phyloP scores from a whole-genome alignment of 208 protist species.

The Blastocrithidia nonstop region DNA sequence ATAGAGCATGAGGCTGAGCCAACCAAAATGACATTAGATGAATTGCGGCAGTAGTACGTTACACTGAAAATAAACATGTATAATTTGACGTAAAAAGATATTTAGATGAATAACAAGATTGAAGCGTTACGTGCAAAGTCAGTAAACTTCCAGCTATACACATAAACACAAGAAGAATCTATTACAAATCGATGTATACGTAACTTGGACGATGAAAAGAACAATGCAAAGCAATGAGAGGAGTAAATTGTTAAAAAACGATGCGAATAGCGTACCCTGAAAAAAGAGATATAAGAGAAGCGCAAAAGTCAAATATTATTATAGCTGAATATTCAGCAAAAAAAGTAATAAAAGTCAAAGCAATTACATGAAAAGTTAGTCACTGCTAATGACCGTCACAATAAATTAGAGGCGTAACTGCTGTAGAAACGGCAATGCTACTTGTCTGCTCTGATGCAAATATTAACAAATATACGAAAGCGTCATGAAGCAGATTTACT shows the following conservation, averaged over 20 bases:
- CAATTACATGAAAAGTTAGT: slow-evolving; percentile 58
- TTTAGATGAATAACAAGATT: slow-evolving; percentile 20
- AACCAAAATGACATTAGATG: slow-evolving; percentile 24
- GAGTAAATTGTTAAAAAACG: slow-evolving; percentile 37
- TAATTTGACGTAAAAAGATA: slow-evolving; percentile 19
- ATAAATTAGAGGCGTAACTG: slow-evolving; percentile 46
- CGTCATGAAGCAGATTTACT: background rate
- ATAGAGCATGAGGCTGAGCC: too few relatives aligned
- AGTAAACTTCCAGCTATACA: slow-evolving; percentile 38
- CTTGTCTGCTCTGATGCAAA: slow-evolving; percentile 26
- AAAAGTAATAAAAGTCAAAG: slow-evolving; percentile 49
- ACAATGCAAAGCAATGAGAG: slow-evolving; percentile 28
- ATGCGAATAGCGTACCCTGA: slow-evolving; percentile 13
- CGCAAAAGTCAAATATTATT: slow-evolving; percentile 35
- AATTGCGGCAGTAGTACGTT: slow-evolving; percentile 41
- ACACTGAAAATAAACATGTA: slow-evolving; percentile 18
- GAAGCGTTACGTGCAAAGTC: slow-evolving; percentile 50
- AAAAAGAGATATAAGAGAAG: slow-evolving; percentile 30
- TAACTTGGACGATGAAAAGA: slow-evolving; percentile 37
- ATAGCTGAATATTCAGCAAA: slow-evolving; percentile 40
- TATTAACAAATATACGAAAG: slow-evolving; percentile 14
- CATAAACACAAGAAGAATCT: slow-evolving; percentile 70
- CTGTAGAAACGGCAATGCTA: slow-evolving; percentile 52
- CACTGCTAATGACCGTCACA: slow-evolving; percentile 37
- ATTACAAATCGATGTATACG: slow-evolving; percentile 63